phyloP scores from a whole-genome alignment of 169 alveolate genomes.

The Besnoitia besnoiti region DNA sequence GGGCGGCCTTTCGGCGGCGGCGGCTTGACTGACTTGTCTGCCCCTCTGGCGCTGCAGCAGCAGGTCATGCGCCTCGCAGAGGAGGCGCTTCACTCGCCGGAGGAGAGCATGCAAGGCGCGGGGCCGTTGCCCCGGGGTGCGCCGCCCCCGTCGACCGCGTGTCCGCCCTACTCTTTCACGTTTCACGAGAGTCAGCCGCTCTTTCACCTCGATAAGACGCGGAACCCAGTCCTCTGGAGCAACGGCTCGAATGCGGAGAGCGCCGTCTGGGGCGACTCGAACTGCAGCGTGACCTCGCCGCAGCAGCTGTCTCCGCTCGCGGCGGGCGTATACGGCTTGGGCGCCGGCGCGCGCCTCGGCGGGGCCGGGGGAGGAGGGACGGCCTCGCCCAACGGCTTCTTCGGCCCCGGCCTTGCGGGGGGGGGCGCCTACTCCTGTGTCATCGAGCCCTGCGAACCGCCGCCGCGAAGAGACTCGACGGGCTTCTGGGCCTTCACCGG shows the following conservation, averaged over 20 bases:
- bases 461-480: conserved; percentile 33
- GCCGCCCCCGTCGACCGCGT: background rate
- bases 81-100: background rate
- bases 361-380: no score
- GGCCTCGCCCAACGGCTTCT: no score
- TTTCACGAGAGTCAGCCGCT: background rate
- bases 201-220: background rate
- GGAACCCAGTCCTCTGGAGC: background rate
- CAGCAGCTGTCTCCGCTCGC: background rate
- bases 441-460: no score
- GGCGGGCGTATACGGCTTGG: background rate
- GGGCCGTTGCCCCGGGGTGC: background rate
- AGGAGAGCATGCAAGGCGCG: background rate
- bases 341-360: background rate
- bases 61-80: background rate
- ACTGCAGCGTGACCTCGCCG: no score
- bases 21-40: background rate
- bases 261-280: no score
- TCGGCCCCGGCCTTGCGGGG: no score
- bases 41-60: background rate
- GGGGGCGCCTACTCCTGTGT: no score
- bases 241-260: background rate
- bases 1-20: no score
- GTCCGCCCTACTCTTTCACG: background rate
- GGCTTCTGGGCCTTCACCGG: conserved; percentile 42